A percentile compares a stretch with the other conserved stretches of the same genome.
Evolutionary conservation across 83 land plant species (phyloP).

Genomic region (Picea abies): DNA sequence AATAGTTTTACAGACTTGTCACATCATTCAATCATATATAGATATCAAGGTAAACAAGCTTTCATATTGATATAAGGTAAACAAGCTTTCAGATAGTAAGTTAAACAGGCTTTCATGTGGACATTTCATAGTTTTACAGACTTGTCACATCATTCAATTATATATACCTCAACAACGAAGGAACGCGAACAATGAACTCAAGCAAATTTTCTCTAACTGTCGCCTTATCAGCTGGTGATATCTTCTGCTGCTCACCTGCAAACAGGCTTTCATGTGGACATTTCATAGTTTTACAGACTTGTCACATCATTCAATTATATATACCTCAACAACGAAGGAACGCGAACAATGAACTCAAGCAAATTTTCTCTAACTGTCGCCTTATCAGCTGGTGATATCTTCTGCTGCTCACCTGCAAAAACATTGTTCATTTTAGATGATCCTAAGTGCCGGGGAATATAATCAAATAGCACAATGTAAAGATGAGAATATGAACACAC

Average conservation of each 20-base stretch:
- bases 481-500: constrained; percentile 32
- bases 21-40: constrained; percentile 1
- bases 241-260: constrained; percentile 64
- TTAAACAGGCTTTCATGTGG: background rate
- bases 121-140: background rate
- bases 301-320: background rate
- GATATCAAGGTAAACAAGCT: background rate
- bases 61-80: too few species aligned
- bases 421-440: background rate
- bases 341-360: constrained; percentile 48
- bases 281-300: background rate
- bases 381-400: constrained; percentile 69
- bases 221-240: constrained; percentile 65
- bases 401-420: constrained; percentile 54
- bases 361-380: constrained; percentile 60
- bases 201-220: constrained; percentile 61
- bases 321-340: constrained; percentile 74
- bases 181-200: constrained; percentile 53
- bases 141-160: background rate
- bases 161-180: constrained; percentile 62
- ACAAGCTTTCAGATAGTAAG: too few species aligned
- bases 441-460: background rate
- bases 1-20: background rate
- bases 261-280: background rate
- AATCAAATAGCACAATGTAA: background rate